Percentiles rank a stretch among this genome's conserved stretches.
Conservation (phyloP, 441 rosid species). For the Francoa sonchifolia region DNA sequence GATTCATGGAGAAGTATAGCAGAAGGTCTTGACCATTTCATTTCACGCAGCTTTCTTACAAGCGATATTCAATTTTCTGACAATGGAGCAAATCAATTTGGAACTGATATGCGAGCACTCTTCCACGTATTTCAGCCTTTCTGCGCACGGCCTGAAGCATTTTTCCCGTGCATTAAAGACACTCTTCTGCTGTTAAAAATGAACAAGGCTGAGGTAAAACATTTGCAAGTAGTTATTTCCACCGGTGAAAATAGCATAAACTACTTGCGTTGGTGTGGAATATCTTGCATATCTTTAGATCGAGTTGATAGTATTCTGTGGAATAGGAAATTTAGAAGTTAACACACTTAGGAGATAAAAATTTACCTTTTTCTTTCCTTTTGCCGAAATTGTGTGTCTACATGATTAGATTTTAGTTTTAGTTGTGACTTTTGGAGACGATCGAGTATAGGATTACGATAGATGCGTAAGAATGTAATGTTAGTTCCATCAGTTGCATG, state of each 20-base stretch:
- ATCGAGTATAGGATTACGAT: too few species aligned
- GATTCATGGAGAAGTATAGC: conserved; percentile 76
- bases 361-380: too few species aligned
- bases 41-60: conserved; percentile 29
- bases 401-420: too few species aligned
- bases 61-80: conserved; percentile 19
- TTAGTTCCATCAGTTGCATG: too few species aligned
- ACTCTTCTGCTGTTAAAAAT: conserved; percentile 40
- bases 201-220: conserved; percentile 28
- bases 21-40: conserved; percentile 65
- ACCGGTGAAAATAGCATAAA: conserved; percentile 14
- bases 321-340: conserved; percentile 16
- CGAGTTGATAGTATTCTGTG: conserved; percentile 39
- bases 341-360: too few species aligned
- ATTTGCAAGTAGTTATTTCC: conserved; percentile 24
- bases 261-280: conserved; percentile 29
- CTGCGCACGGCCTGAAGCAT: conserved; percentile 63
- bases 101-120: conserved; percentile 38
- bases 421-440: too few species aligned
- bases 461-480: too few species aligned
- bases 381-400: too few species aligned
- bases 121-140: conserved; percentile 41
- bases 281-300: conserved; percentile 33
- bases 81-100: conserved; percentile 23
- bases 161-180: conserved; percentile 61